Evolutionary conservation across 2,329 filamentous ascomycete species (phyloP).

Genomic region (Phoma herbarum): DNA sequence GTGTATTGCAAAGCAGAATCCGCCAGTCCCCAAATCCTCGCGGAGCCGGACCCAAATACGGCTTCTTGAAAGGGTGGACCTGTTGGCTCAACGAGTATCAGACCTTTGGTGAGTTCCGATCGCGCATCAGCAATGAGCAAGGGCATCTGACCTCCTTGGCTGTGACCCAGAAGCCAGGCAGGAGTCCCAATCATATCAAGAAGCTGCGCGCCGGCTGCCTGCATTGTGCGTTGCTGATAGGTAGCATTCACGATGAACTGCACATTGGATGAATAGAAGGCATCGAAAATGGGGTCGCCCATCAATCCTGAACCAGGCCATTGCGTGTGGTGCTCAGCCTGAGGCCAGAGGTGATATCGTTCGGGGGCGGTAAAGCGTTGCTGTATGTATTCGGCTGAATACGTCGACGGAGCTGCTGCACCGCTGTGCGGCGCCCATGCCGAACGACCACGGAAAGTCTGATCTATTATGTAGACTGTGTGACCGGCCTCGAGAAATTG

Average conservation of each 20-base stretch:
- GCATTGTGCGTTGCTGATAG: conserved; percentile 37
- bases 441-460: background rate
- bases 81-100: conserved; percentile 61
- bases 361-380: background rate
- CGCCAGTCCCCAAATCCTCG: conserved; percentile 4
- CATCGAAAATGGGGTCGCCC: conserved; percentile 50
- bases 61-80: conserved; percentile 59
- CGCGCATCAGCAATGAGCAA: conserved; percentile 58
- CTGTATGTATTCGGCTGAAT: background rate
- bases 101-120: conserved; percentile 57
- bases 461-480: background rate
- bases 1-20: conserved; percentile 4
- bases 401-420: background rate
- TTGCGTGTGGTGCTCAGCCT: conserved; percentile 49
- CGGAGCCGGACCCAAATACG: conserved; percentile 13
- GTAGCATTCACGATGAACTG: conserved; percentile 38
- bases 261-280: conserved; percentile 35
- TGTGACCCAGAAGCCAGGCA: conserved; percentile 54
- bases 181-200: conserved; percentile 54
- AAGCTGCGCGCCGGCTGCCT: conserved; percentile 51
- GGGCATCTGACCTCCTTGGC: conserved; percentile 58
- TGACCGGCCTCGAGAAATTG: background rate
- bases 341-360: background rate
- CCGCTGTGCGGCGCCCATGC: background rate
- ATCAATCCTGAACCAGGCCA: conserved; percentile 50